Conservation (phyloP, 1,139 yeast genomes). For the Pichia sp. region DNA sequence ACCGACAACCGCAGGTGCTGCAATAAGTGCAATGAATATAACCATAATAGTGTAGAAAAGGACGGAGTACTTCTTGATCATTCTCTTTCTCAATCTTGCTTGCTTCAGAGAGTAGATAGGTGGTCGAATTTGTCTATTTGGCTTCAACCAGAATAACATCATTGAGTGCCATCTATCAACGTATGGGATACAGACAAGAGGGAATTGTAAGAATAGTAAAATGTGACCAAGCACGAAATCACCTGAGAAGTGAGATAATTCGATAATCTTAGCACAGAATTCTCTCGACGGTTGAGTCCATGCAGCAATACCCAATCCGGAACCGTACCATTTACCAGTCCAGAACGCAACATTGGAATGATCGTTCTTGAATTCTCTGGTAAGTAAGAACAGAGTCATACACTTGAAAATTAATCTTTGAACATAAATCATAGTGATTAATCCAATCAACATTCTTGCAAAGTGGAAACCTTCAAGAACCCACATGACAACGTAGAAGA, state of each 20-base stretch:
- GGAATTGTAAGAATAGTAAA: conserved; percentile 82
- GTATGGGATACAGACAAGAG: conserved; percentile 76
- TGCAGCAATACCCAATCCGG: conserved; percentile 93
- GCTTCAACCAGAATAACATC: conserved; percentile 98
- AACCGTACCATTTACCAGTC: conserved; percentile 99
- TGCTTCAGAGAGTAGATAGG: conserved; percentile 97
- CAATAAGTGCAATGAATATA: conserved; percentile 68
- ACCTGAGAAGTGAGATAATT: conserved; percentile 94
- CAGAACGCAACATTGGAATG: conserved; percentile 98
- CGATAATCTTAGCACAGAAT: conserved; percentile 88
- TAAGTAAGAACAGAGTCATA: conserved; percentile 69
- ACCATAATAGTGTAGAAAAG: conserved; percentile 68
- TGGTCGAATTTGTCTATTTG: conserved; percentile 96
- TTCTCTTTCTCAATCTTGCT: conserved; percentile 95
- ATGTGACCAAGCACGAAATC: conserved; percentile 92
- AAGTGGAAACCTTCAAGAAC: conserved; percentile 89
- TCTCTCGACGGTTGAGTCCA: conserved; percentile 97
- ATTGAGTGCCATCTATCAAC: conserved; percentile 98
- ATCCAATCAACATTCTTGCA: conserved; percentile 80
- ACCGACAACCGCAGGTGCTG: conserved; percentile 83
- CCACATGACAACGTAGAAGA: conserved; percentile 95
- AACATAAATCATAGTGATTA: conserved; percentile 74
- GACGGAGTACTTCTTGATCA: conserved; percentile 91
- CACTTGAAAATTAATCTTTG: conserved; percentile 87
- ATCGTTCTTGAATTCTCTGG: conserved; percentile 97